phyloP scores from a whole-genome alignment of 352 stramenopile species.

The Aphanomyces astaci region DNA sequence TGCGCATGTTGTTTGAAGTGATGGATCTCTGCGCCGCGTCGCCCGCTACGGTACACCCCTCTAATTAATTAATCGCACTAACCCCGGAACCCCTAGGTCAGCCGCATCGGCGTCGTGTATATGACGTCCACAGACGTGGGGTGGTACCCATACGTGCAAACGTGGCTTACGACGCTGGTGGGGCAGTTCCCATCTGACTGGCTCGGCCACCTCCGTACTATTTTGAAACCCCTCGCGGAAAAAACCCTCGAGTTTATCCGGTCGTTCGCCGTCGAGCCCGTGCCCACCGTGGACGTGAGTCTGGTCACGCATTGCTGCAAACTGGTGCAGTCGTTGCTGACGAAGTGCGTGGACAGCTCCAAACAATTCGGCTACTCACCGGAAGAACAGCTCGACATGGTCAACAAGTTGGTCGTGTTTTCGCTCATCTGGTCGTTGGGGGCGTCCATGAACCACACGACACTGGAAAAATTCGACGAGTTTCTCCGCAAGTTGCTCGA shows the following conservation, averaged over 20 bases:
- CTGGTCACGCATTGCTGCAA: conserved; percentile 81
- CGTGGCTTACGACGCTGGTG: conserved; percentile 73
- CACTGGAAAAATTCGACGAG: conserved; percentile 66
- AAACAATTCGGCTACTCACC: conserved; percentile 20
- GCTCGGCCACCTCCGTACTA: conserved; percentile 35
- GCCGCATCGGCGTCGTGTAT: conserved; percentile 67
- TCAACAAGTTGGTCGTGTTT: conserved; percentile 84
- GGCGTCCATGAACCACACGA: conserved; percentile 70
- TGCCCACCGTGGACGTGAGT: conserved; percentile 86
- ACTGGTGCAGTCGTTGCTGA: conserved; percentile 79
- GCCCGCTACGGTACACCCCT: conserved; percentile 69
- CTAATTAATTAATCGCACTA: conserved; percentile 29
- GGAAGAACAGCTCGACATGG: conserved; percentile 41
- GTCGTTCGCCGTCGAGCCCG: conserved; percentile 66
- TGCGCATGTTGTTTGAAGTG: conserved; percentile 93
- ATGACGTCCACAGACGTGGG: conserved; percentile 80
- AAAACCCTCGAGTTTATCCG: conserved; percentile 71
- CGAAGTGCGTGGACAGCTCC: conserved; percentile 26
- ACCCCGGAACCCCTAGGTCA: conserved; percentile 34
- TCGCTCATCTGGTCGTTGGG: conserved; percentile 87
- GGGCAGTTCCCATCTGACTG: conserved; percentile 37
- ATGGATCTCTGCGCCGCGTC: conserved; percentile 89
- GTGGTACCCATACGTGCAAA: conserved; percentile 86
- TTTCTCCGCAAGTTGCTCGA: conserved; percentile 60
- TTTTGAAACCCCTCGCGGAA: conserved; percentile 55